phyloP scores from a whole-genome alignment of 768 basidiomycete species.

The Auriscalpium microsporum region DNA sequence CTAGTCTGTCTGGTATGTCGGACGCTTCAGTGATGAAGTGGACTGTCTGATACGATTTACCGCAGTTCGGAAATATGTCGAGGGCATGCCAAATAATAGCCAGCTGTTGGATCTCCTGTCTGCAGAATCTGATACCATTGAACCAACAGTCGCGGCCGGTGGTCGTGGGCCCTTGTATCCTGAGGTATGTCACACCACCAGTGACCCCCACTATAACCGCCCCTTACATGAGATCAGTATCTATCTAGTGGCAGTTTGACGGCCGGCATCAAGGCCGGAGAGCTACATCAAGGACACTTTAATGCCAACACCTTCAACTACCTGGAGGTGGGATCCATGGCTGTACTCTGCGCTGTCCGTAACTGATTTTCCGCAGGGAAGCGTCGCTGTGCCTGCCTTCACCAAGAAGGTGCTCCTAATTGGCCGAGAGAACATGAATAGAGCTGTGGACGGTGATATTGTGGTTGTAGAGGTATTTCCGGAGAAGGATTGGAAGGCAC shows the following conservation, averaged over 20 bases:
- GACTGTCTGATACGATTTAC: neutral
- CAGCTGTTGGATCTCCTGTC: constrained; percentile 79
- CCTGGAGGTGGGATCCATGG: constrained; percentile 56
- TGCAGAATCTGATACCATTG: constrained; percentile 53
- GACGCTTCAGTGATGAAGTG: no score
- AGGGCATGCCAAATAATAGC: constrained; percentile 54
- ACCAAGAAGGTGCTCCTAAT: constrained; percentile 74
- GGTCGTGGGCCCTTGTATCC: constrained; percentile 58
- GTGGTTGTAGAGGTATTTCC: constrained; percentile 86
- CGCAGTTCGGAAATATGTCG: constrained; percentile 73
- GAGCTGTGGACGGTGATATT: constrained; percentile 87
- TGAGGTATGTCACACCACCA: constrained; percentile 40
- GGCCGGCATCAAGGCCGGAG: constrained; percentile 79
- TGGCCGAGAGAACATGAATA: constrained; percentile 91
- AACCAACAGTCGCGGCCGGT: constrained; percentile 45
- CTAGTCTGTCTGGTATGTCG: constrained; percentile 50
- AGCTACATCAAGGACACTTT: constrained; percentile 88
- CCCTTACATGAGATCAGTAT: constrained; percentile 44
- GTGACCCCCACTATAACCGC: neutral
- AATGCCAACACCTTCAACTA: constrained; percentile 95
- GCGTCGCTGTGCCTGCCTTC: constrained; percentile 65
- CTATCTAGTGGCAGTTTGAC: constrained; percentile 59
- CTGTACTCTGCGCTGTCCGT: neutral
- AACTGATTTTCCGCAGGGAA: constrained; percentile 43
- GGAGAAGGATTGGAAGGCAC: constrained; percentile 86